Evolutionary conservation across 352 stramenopile species (phyloP), one percentile per base, ranked within the genome.

Genomic region (Achlya hypogyna): DNA sequence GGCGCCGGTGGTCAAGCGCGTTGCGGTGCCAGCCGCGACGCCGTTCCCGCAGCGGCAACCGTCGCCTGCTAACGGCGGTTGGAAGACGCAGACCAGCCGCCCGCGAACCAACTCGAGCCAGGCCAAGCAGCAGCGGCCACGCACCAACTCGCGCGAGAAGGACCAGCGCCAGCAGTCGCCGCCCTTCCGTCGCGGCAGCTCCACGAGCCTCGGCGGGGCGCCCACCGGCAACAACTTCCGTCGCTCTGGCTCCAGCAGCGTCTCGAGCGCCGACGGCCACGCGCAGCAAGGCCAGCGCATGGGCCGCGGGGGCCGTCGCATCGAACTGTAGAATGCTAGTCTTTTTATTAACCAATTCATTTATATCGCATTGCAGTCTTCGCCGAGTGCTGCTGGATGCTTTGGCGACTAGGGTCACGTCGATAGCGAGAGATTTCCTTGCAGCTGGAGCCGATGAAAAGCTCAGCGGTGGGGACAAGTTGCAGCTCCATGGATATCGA

Each of bases 141-240:
- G 49, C 25, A 56, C 49, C 49, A 56, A 56, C 49, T 56, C 49
- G 25, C 49, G 49, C 25, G 49, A 56, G 25, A 56, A 56, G 31
- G 49, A 56, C 25, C 38, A 45, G 38, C 49, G 31, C 25, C 49
- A 56, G 31, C 49, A 31, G 31, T 56, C 49, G 31, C 49, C 49
- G 2, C 49, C 49, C 2, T 56, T 27, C 49, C 49, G 25, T 56
- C 49, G 49, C 25, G 31, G 31, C 10, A 56, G 49, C 31, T 56
- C 49, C 12, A 56, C 49, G 25, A 56, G 49, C 49, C 49, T 56
- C 31, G 49, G 49, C 31, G 20, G 18, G 12, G 49, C 8, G 1
- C 31, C 49, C 22, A n/a, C n/a, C 4, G 38, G 38, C n/a, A n/a
- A n/a, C 25, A 56, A 56, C 49, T 56, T 56, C 25, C 49, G 49